Base-by-base conservation (phyloP, 208 protist species). In the Wallacemonas rigidus region DNA sequence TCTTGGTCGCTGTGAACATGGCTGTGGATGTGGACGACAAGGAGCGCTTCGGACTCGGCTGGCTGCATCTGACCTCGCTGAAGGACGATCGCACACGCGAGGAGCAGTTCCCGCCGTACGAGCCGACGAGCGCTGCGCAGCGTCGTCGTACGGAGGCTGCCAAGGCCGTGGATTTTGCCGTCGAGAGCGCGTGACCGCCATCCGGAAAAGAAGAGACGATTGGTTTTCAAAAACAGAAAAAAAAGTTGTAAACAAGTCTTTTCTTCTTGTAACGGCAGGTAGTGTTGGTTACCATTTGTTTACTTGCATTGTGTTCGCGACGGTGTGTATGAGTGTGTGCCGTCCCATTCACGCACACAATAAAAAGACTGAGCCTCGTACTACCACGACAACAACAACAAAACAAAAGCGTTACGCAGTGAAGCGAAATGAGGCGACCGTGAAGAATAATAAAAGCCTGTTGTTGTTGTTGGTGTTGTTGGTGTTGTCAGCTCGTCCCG, bases 41-140 rank as follows among this genome's bases (percentile, higher is more conserved):
- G 69, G 91, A 94, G 60, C 80, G 77, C 38, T 93, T 95, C 67
- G 91, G 91, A 3, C 88, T 95, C 8, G 73, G 83, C 38, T 95
- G 91, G 91, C 39, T 94, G 36, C 80, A 91, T 71, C 82, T 73
- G 69, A 77, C 85, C 2, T 65, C 73, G 4, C 54, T 94, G 11
- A 80, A 92, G 60, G 81, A 91, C 55, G 91, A 93, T 48, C 69
- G 74, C 38, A 74, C 84, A 45, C 81, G 91, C 2, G 91, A 95
- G 74, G 78, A 84, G 69, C 89, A 89, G 80, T 94, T 90, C 74
- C 91, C 91, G 1, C 70, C 86, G 9, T 88, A 95, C 62, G 85
- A 92, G 73, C 91, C 91, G 9, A 69, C 65, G 60, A 90, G 82
- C 58, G 71, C 62, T 11, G 79, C 82, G 41, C 86, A 95, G 80